These are phyloP conservation scores for Ganoderma resinaceum DNA, from an alignment of 1,284 basidiomycete genomes.

Conservation along the genomic window DNA sequence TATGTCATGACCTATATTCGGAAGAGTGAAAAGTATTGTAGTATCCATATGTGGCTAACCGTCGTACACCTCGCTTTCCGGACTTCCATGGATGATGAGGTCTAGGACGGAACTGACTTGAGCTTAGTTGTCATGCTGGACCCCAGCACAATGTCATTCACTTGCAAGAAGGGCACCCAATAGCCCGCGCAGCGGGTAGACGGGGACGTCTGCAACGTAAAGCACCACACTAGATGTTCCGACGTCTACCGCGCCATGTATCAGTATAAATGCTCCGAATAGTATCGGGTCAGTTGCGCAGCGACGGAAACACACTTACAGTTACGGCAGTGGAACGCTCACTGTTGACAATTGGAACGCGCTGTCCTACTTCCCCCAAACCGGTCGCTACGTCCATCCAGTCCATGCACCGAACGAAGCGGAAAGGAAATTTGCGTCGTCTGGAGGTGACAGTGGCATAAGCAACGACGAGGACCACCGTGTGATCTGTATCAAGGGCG, in stretches of 20 bases:
- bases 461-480: conserved; percentile 5
- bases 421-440: conserved; percentile 26
- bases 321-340: conserved; percentile 14
- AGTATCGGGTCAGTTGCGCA: not conserved
- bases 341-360: not conserved
- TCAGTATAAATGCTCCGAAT: conserved; percentile 14
- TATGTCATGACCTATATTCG: conserved; percentile 24
- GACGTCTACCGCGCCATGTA: conserved; percentile 2
- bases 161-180: not conserved
- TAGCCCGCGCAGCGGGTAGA: not conserved
- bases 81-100: conserved; percentile 17
- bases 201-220: conserved; percentile 7
- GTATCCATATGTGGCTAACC: conserved; percentile 25
- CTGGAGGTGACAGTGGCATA: conserved; percentile 16
- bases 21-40: conserved; percentile 30
- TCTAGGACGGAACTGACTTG: not conserved
- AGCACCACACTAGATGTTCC: conserved; percentile 12
- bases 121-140: conserved; percentile 10
- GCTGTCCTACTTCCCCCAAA: conserved; percentile 15
- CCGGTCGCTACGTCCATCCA: conserved; percentile 16
- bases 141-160: conserved; percentile 16
- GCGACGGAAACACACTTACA: conserved; percentile 9
- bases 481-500: conserved; percentile 5
- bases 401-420: conserved; percentile 16
- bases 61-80: conserved; percentile 2